These are phyloP conservation scores for Paxillus rubicundulus DNA, from an alignment of 768 basidiomycete species.

Conservation along the genomic window DNA sequence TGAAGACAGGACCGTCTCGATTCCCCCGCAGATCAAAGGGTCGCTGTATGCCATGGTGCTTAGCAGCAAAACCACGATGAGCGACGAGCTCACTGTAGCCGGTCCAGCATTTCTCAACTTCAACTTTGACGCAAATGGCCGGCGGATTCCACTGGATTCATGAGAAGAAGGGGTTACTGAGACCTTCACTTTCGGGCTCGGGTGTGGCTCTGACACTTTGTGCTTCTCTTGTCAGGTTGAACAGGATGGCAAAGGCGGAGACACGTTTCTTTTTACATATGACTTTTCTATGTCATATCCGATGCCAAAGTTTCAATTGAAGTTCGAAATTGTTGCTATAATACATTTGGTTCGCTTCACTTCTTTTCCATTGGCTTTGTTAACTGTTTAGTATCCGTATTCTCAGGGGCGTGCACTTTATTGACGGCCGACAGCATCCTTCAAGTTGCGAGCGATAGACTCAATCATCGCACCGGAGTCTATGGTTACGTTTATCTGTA, in stretches of 20 bases:
- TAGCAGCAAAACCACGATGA: slow-evolving; percentile 34
- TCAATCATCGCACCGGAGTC: slow-evolving; percentile 46
- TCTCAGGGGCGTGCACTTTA: too few relatives aligned
- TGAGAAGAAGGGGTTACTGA: neutral
- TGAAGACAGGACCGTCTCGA: slow-evolving; percentile 29
- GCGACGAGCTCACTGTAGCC: slow-evolving; percentile 52
- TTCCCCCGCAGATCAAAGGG: slow-evolving; percentile 47
- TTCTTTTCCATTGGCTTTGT: too few relatives aligned
- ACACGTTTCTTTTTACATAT: too few relatives aligned
- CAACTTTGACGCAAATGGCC: slow-evolving; percentile 29
- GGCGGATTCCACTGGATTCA: neutral
- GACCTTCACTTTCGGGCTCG: neutral
- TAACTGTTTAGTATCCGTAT: too few relatives aligned
- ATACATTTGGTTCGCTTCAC: too few relatives aligned
- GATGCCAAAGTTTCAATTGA: too few relatives aligned
- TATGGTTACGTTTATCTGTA: slow-evolving; percentile 48
- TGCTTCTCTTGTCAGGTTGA: too few relatives aligned
- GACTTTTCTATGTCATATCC: too few relatives aligned
- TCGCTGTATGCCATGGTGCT: slow-evolving; percentile 52
- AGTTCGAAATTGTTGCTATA: too few relatives aligned
- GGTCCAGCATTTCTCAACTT: slow-evolving; percentile 52
- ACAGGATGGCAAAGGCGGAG: too few relatives aligned
- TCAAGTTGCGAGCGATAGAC: neutral
- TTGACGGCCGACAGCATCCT: too few relatives aligned
- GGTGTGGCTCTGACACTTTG: too few relatives aligned